Base-by-base conservation (phyloP, 225 moss, liverwort and hornwort genomes). In the Antitrichia curtipendula region DNA sequence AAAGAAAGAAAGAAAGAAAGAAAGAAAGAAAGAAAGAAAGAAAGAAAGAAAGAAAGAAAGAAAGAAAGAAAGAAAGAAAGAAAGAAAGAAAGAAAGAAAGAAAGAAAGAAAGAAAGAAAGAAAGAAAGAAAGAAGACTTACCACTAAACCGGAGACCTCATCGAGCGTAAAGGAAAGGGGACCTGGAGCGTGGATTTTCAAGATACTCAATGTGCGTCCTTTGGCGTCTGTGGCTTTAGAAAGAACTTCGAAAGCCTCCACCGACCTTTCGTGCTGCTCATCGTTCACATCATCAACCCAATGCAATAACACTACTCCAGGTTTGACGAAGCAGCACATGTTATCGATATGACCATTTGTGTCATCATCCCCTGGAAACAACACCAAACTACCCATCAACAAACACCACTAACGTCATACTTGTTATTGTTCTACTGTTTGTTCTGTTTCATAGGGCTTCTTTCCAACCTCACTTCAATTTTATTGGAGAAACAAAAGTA, bases 341-440 rank as follows among this genome's bases (percentile, higher is more conserved):
- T 97, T 97, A 86, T 98, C 98, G 75, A 98, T 91, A 89, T 98
- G 98, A 62, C 98, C 98, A 90, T 96, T 94, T 71, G 98, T 98
- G 84, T 98, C 98, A 43, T 90, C 87, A 54, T 98, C 98, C 34
- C 95, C 98, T 98, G 92, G 75, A 79, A 80, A 87, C 38, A 75
- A 83, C 81, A 89, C 43, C 84, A 86, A 79, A 50, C n/a, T 52
- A 68, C 43, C 54, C 66, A 62, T 85, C 49, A 84, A 75, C 56
- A 47, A 79, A n/a, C 34, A 43, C 47, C 52, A 50, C 34, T 74
- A 59, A 70, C 38, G 40, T 28, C 78, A 56, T 63, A 71, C 74
- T 88, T 43, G 75, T 54, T 34, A 69, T 38, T 83, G 80, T 36
- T 72, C 88, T 49, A 56, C 49, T 27, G 40, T 78, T 57, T 38